phyloP scores from a whole-genome alignment of 805 yeast genomes.

The Wickerhamiella sergipiensis region DNA sequence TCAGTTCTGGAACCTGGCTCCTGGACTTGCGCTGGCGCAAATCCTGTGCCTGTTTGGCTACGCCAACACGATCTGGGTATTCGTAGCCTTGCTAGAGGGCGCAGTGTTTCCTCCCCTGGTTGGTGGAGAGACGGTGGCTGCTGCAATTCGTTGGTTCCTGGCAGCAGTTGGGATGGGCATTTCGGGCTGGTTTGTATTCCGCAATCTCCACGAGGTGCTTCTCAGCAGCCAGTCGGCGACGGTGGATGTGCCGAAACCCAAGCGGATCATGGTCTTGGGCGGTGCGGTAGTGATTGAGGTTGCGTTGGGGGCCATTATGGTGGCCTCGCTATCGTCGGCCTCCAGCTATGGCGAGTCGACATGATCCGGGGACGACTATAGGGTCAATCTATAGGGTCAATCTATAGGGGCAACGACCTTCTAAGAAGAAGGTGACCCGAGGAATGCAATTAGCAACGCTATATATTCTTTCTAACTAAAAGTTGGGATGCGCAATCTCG shows the following conservation, averaged over 20 bases:
- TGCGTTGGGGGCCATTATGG: conserved; percentile 28
- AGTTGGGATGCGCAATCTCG: too few species aligned
- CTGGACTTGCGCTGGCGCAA: conserved; percentile 32
- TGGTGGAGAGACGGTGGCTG: conserved; percentile 28
- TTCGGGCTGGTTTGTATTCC: conserved; percentile 38
- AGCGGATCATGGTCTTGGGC: conserved; percentile 1
- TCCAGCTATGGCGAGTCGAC: background rate
- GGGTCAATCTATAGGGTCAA: too few species aligned
- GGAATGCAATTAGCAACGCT: too few species aligned
- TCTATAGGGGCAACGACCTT: too few species aligned
- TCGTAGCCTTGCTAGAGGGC: conserved; percentile 51
- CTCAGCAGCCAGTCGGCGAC: background rate
- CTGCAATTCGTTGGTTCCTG: conserved; percentile 46
- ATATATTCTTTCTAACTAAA: too few species aligned
- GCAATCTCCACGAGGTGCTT: conserved; percentile 18
- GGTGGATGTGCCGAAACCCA: conserved; percentile 4
- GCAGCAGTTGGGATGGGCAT: conserved; percentile 46
- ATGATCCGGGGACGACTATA: too few species aligned
- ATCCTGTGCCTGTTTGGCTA: conserved; percentile 73
- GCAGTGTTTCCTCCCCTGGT: conserved; percentile 41
- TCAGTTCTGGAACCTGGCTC: conserved; percentile 43
- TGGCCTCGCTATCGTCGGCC: background rate
- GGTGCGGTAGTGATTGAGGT: conserved; percentile 1
- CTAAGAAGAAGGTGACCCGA: too few species aligned
- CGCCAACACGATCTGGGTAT: conserved; percentile 74